phyloP scores from a whole-genome alignment of 1,284 basidiomycete genomes.

The Lentinula novae-zelandiae region DNA sequence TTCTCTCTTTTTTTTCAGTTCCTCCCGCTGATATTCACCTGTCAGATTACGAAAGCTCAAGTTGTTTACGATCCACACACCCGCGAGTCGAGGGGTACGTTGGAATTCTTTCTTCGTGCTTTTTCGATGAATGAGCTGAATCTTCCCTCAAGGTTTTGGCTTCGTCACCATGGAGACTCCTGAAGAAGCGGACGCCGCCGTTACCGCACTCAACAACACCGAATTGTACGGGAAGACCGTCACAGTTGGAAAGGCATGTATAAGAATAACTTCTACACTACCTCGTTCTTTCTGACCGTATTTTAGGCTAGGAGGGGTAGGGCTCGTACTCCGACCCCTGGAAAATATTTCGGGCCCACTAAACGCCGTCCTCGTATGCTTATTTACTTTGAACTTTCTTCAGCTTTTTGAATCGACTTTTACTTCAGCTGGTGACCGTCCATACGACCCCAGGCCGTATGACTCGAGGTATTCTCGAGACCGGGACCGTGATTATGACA shows the following conservation, averaged over 20 bases:
- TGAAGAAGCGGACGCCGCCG: slow-evolving; percentile 89
- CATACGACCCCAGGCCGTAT: slow-evolving; percentile 78
- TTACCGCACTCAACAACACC: slow-evolving; percentile 78
- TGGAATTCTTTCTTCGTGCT: not conserved
- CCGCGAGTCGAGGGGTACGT: slow-evolving; percentile 78
- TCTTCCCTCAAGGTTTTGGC: slow-evolving; percentile 61
- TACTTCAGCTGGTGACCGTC: slow-evolving; percentile 54
- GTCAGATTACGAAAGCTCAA: slow-evolving; percentile 80
- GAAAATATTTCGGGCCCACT: slow-evolving; percentile 89
- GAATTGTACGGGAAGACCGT: slow-evolving; percentile 85
- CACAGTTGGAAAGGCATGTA: slow-evolving; percentile 79
- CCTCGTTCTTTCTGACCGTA: not conserved
- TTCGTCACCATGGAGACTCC: slow-evolving; percentile 92
- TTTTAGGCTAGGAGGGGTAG: slow-evolving; percentile 86
- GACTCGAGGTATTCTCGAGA: slow-evolving; percentile 65
- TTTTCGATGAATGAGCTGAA: not conserved
- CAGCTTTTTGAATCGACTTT: slow-evolving; percentile 10
- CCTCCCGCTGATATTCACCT: not conserved
- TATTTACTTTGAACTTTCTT: slow-evolving; percentile 10
- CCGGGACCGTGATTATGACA: slow-evolving; percentile 26
- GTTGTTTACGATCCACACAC: slow-evolving; percentile 98
- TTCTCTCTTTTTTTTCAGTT: not conserved
- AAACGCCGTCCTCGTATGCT: slow-evolving; percentile 66
- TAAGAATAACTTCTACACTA: not conserved
- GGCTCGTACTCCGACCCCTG: slow-evolving; percentile 93